phyloP scores from a whole-genome alignment of 2,329 filamentous ascomycete genomes.

The Cladosporium phlei region DNA sequence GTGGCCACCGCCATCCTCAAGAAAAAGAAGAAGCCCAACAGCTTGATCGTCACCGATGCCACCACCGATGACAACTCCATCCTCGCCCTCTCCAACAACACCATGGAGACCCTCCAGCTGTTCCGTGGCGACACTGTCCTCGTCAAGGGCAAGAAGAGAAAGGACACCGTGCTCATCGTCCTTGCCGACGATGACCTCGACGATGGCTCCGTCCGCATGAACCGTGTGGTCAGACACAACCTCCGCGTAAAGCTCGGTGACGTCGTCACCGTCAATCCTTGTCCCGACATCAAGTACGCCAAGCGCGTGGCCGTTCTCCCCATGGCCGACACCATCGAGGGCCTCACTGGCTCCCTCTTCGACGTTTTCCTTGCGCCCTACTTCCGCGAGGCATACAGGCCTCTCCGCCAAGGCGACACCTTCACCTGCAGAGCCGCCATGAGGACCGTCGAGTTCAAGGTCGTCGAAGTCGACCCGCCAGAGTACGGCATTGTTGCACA shows the following conservation, averaged over 20 bases:
- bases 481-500: slow-evolving; percentile 99
- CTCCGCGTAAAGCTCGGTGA: slow-evolving; percentile 97
- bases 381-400: slow-evolving; percentile 98
- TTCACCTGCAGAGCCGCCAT: slow-evolving; percentile 98
- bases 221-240: slow-evolving; percentile 97
- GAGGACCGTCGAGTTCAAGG: slow-evolving; percentile 99
- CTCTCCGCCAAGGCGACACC: slow-evolving; percentile 92
- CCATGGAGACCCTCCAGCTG: slow-evolving; percentile 96
- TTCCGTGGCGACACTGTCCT: slow-evolving; percentile 98
- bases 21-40: slow-evolving; percentile 99
- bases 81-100: slow-evolving; percentile 95
- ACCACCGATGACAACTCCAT: slow-evolving; percentile 99
- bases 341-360: slow-evolving; percentile 94
- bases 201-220: slow-evolving; percentile 94
- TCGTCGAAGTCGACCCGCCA: slow-evolving; percentile 95
- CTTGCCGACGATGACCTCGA: slow-evolving; percentile 96
- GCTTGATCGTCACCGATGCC: slow-evolving; percentile 96
- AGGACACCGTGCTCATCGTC: slow-evolving; percentile 97
- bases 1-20: slow-evolving; percentile 94
- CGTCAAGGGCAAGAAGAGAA: slow-evolving; percentile 99
- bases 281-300: slow-evolving; percentile 99
- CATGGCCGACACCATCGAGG: slow-evolving; percentile 96
- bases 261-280: slow-evolving; percentile 93
- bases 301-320: slow-evolving; percentile 98
- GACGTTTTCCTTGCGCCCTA: slow-evolving; percentile 99